Evolutionary conservation across 176 grass and related monocot species (phyloP).

Genomic region (Oryza glaberrima): DNA sequence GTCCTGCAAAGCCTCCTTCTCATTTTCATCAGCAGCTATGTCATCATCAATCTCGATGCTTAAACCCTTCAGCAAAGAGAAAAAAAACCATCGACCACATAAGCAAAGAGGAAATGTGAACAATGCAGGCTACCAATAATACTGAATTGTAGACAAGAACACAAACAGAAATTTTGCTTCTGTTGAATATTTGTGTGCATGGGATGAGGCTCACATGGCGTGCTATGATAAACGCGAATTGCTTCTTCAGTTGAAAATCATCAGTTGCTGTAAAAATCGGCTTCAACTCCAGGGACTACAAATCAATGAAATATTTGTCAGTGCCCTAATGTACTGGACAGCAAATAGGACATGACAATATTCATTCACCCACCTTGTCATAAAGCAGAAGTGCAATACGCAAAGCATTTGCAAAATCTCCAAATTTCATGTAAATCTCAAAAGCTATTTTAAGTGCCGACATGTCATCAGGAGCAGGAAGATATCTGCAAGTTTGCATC

Average conservation of each 20-base stretch:
- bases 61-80: constrained; percentile 55
- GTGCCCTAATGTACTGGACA: not conserved
- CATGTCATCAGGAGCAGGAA: constrained; percentile 66
- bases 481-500: constrained; percentile 57
- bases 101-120: not conserved
- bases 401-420: constrained; percentile 70
- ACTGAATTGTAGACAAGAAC: constrained; percentile 1
- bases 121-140: not conserved
- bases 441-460: constrained; percentile 66
- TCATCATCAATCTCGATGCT: constrained; percentile 59
- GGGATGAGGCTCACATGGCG: constrained; percentile 52
- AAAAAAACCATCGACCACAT: not conserved
- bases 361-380: constrained; percentile 60
- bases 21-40: constrained; percentile 64
- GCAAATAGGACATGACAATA: not conserved
- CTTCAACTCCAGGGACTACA: constrained; percentile 62
- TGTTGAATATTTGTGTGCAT: constrained; percentile 1
- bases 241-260: constrained; percentile 65
- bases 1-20: constrained; percentile 60
- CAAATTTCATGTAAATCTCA: constrained; percentile 77
- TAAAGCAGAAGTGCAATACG: constrained; percentile 63
- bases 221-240: constrained; percentile 71
- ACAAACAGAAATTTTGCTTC: not conserved
- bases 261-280: constrained; percentile 62
- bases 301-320: constrained; percentile 30